phyloP scores from a whole-genome alignment of 1,284 basidiomycete genomes.

The Ustilago xerochloae region DNA sequence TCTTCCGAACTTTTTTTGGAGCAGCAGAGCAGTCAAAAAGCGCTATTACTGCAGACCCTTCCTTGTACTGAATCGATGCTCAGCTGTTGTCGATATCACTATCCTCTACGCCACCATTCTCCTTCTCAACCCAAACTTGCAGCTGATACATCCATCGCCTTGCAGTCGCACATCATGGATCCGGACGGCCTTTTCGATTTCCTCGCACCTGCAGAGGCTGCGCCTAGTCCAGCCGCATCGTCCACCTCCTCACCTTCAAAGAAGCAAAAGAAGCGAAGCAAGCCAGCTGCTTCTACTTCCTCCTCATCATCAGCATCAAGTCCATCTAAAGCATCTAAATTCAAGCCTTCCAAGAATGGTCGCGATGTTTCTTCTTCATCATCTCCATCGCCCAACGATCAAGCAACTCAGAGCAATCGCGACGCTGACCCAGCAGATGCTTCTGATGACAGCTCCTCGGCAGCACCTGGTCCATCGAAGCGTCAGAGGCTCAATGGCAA shows the following conservation, averaged over 20 bases:
- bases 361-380: background rate
- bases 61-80: background rate
- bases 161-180: constrained; percentile 30
- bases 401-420: constrained; percentile 2
- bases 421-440: background rate
- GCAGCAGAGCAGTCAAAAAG: constrained; percentile 15
- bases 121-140: background rate
- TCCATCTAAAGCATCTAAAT: background rate
- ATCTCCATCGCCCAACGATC: background rate
- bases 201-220: constrained; percentile 37
- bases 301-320: constrained; percentile 7
- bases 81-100: background rate
- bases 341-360: constrained; percentile 1
- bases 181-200: constrained; percentile 55
- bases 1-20: background rate
- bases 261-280: constrained; percentile 46
- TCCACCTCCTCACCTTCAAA: constrained; percentile 36
- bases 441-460: constrained; percentile 18
- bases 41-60: background rate
- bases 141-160: too few relatives aligned
- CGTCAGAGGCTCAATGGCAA: constrained; percentile 31
- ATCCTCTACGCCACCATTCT: constrained; percentile 3
- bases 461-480: constrained; percentile 41
- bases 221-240: constrained; percentile 26
- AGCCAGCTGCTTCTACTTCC: constrained; percentile 20